A percentile compares a stretch with the other conserved stretches of the same genome.
Evolutionary conservation across 306 rosid species (phyloP).

Genomic region (Urtica urens): DNA sequence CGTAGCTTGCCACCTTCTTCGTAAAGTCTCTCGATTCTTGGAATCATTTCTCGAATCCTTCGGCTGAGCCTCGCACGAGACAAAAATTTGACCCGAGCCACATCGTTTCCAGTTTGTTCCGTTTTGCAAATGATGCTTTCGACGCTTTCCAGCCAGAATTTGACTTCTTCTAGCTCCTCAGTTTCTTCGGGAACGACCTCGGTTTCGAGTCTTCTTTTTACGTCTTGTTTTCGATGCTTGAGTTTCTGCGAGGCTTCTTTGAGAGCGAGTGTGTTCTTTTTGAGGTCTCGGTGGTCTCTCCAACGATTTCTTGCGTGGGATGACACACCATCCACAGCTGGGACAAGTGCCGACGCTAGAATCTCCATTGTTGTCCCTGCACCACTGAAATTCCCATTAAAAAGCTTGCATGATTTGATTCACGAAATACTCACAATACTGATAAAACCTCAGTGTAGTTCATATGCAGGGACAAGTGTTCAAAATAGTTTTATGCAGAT

Average conservation of each 20-base stretch:
- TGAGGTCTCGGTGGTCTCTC: slow-evolving; percentile 3
- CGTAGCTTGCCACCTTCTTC: background rate
- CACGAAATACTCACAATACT: no score
- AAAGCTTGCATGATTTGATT: no score
- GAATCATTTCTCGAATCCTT: background rate
- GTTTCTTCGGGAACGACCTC: background rate
- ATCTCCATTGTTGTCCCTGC: no score
- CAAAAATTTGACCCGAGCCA: no score
- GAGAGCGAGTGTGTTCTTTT: background rate
- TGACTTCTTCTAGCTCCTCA: background rate
- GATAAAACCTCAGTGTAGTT: no score
- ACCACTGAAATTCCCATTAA: no score
- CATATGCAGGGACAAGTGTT: no score
- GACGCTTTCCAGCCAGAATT: slow-evolving; percentile 4
- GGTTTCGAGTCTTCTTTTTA: background rate
- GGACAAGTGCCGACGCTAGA: background rate
- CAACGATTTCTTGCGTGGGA: background rate
- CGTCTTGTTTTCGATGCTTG: slow-evolving; percentile 4
- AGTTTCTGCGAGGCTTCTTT: background rate
- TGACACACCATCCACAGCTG: background rate
- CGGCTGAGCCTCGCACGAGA: background rate
- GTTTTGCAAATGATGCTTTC: background rate
- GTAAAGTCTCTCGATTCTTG: slow-evolving; percentile 1
- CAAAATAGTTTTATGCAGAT: no score
- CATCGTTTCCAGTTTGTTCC: background rate